Evolutionary conservation across 148 eudicot genomes (phyloP).

Genomic region (Fagopyrum homotropicum): DNA sequence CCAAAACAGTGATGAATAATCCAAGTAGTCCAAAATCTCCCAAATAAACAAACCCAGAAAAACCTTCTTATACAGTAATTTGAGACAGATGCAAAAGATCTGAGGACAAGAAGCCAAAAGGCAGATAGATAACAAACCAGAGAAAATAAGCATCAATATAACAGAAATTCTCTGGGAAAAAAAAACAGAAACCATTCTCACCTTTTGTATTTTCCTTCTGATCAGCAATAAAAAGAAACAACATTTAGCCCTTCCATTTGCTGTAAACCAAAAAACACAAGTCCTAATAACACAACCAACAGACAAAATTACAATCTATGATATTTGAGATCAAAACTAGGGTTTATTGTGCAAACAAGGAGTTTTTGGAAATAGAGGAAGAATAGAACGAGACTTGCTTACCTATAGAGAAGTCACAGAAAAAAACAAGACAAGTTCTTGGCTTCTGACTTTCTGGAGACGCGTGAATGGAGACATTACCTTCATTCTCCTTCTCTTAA

Average conservation of each 20-base stretch:
- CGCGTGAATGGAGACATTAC: background rate
- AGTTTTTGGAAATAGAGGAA: background rate
- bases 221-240: constrained; percentile 8
- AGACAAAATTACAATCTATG: background rate
- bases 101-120: background rate
- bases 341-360: background rate
- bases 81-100: background rate
- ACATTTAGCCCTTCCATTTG: background rate
- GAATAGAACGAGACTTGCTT: background rate
- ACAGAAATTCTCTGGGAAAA: background rate
- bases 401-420: constrained; percentile 7
- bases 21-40: background rate
- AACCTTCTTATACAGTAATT: background rate
- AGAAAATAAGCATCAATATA: background rate
- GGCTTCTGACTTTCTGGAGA: constrained; percentile 4
- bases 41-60: background rate
- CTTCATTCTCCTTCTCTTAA: background rate
- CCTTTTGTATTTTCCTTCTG: background rate
- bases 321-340: background rate
- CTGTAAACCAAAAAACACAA: background rate
- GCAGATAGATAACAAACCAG: background rate
- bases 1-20: background rate
- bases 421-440: constrained; percentile 7
- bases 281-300: background rate
- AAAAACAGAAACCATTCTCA: background rate